Percentiles rank a stretch among this genome's conserved stretches.
Conservation (phyloP, 106 monocot species). For the Chionographis japonica region DNA sequence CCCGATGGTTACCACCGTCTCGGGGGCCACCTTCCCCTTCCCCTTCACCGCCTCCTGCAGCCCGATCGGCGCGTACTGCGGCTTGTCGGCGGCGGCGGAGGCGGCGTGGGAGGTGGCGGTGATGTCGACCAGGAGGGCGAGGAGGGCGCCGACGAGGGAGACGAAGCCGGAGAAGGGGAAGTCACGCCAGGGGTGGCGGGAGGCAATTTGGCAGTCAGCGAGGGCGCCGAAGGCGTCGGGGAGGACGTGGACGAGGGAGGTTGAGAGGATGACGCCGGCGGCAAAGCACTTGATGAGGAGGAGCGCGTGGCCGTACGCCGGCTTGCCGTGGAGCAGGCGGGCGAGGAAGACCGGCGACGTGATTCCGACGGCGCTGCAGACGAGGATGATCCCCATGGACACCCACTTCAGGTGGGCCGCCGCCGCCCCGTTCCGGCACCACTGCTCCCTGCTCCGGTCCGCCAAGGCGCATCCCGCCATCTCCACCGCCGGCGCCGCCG, state of each 20-base stretch:
- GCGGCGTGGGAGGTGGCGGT: slow-evolving; percentile 60
- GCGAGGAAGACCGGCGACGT: slow-evolving; percentile 69
- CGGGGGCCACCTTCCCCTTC: slow-evolving; percentile 5
- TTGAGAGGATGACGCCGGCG: slow-evolving; percentile 91
- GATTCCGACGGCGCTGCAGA: slow-evolving; percentile 62
- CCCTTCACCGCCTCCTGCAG: slow-evolving; percentile 4
- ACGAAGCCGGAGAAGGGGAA: slow-evolving; percentile 93
- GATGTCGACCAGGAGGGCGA: slow-evolving; percentile 89
- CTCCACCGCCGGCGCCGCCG: background rate
- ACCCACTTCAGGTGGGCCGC: slow-evolving; percentile 69
- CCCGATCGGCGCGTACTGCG: slow-evolving; percentile 16
- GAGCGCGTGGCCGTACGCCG: slow-evolving; percentile 43
- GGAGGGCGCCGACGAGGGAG: slow-evolving; percentile 64
- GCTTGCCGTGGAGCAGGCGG: slow-evolving; percentile 44
- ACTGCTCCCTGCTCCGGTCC: slow-evolving; percentile 10
- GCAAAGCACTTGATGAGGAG: slow-evolving; percentile 94
- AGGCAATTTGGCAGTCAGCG: slow-evolving; percentile 61
- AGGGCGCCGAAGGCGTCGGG: slow-evolving; percentile 87
- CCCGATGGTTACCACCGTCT: slow-evolving; percentile 1
- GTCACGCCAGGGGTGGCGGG: slow-evolving; percentile 70
- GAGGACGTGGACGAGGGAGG: slow-evolving; percentile 93
- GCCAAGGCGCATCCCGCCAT: slow-evolving; percentile 10
- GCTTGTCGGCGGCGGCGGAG: background rate
- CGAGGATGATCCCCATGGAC: slow-evolving; percentile 63
- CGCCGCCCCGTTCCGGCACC: slow-evolving; percentile 59